Base-by-base conservation (phyloP, 345 rosid genomes). In the Murraya paniculata region DNA sequence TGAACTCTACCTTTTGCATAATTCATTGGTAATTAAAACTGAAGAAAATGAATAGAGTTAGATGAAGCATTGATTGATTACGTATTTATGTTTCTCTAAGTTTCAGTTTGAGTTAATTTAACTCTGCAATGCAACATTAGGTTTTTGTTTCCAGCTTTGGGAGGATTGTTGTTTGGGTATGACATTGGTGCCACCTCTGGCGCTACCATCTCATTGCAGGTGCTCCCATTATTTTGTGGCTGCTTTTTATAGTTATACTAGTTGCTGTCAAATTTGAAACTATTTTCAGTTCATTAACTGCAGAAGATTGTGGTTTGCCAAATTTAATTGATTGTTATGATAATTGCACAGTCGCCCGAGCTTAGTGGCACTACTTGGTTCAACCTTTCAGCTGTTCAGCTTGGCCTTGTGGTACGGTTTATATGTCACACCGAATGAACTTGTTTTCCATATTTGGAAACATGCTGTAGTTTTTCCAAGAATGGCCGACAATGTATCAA, bases 131-230 rank as follows among this genome's bases (percentile, higher is more conserved):
- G 41, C 55, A 38, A 77, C 62, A 73, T 76, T 78, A 95, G 99
- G 87, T 93, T 95, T 86, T 30, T 93, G 77, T 95, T 93, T 82
- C 99, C 99, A 38, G 98, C 98, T 39, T 81, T 93, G 78, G 98
- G 97, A 74, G 99, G 97, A 41, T 78, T 95, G 67, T 89, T 93
- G 71, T 93, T 95, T 69, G 99, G 99, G 25, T 93, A 95, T 82
- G 99, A 95, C 85, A 95, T 95, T 81, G 99, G 98, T 69, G 99
- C 99, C 60, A 96, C 97, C 48, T 93, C 97, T 13, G 98, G 99
- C 67, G 98, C 98, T 73, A 74, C 98, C 36, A 67, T 96, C 85
- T 93, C 97, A 19, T 81, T 93, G 83, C 97, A 96, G 99, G 97
- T 91, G 73, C 74, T 71, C 67, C 35, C 48, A 18, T 28, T 7